A percentile compares a stretch with the other conserved stretches of the same genome.
These are phyloP conservation scores for Suillus ampliporus DNA, from an alignment of 768 basidiomycete species.

Conservation along the genomic window DNA sequence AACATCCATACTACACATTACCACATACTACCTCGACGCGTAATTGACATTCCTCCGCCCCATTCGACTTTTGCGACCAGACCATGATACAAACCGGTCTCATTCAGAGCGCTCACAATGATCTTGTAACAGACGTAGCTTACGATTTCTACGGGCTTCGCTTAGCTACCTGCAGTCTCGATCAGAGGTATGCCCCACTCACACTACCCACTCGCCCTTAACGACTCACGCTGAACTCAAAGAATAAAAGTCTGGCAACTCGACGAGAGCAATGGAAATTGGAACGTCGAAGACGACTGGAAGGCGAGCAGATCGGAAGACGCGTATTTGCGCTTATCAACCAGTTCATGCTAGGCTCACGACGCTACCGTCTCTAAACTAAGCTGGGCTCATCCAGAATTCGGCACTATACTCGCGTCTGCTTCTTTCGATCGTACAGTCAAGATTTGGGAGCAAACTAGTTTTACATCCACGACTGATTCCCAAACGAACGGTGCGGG, in stretches of 20 bases:
- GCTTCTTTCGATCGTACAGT: slow-evolving; percentile 91
- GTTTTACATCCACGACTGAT: slow-evolving; percentile 35
- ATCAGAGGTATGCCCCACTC: slow-evolving; percentile 65
- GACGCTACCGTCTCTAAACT: slow-evolving; percentile 87
- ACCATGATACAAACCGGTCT: slow-evolving; percentile 81
- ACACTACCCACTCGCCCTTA: neutral
- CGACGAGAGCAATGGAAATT: slow-evolving; percentile 72
- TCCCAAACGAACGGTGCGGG: slow-evolving; percentile 31
- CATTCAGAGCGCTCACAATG: slow-evolving; percentile 77
- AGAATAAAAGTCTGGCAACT: slow-evolving; percentile 89
- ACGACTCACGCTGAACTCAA: slow-evolving; percentile 20
- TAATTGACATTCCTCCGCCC: neutral
- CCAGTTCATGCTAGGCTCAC: slow-evolving; percentile 73
- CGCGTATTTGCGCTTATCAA: slow-evolving; percentile 9
- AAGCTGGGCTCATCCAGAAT: slow-evolving; percentile 93
- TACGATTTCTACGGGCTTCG: slow-evolving; percentile 91
- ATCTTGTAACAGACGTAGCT: slow-evolving; percentile 83
- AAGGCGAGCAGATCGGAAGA: slow-evolving; percentile 55
- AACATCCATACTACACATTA: neutral
- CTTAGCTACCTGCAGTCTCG: slow-evolving; percentile 81
- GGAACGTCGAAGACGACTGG: slow-evolving; percentile 90
- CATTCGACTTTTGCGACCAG: neutral
- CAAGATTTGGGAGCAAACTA: slow-evolving; percentile 86
- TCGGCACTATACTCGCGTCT: slow-evolving; percentile 86
- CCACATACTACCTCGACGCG: neutral